These are phyloP conservation scores for Fragilaria crotonensis DNA, from an alignment of 108 stramenopile species.

Conservation along the genomic window DNA sequence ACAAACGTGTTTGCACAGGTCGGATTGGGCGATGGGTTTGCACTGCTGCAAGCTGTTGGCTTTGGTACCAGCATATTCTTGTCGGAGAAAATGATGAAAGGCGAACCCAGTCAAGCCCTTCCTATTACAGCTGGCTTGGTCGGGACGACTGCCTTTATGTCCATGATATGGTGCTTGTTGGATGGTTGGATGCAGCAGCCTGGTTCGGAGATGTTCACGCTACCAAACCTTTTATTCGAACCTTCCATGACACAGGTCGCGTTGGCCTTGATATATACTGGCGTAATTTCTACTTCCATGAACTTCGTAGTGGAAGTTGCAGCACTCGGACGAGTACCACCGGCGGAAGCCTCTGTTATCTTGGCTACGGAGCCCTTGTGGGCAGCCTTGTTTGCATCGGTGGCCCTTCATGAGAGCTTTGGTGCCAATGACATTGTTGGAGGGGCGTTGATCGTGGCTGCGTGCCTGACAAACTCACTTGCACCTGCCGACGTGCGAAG, in stretches of 20 bases:
- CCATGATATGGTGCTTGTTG: constrained; percentile 37
- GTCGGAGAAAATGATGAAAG: constrained; percentile 52
- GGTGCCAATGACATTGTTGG: constrained; percentile 37
- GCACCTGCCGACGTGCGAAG: neutral
- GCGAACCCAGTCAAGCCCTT: constrained; percentile 40
- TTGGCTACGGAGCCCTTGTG: constrained; percentile 70
- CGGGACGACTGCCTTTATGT: constrained; percentile 37
- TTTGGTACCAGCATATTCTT: constrained; percentile 50
- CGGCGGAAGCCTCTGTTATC: constrained; percentile 58
- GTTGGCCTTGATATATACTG: constrained; percentile 48
- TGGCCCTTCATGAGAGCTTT: constrained; percentile 33
- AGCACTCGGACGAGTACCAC: constrained; percentile 41
- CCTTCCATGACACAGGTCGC: constrained; percentile 30
- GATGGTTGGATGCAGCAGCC: constrained; percentile 38
- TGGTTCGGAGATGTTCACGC: constrained; percentile 22
- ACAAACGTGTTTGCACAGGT: constrained; percentile 8
- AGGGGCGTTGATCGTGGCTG: constrained; percentile 41
- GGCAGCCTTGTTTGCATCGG: constrained; percentile 54
- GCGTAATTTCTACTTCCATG: constrained; percentile 47
- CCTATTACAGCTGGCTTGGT: constrained; percentile 54
- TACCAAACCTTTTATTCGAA: constrained; percentile 36
- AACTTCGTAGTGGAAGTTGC: constrained; percentile 49
- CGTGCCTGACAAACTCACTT: constrained; percentile 37
- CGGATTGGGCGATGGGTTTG: constrained; percentile 39
- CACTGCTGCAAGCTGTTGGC: constrained; percentile 55